A percentile compares a stretch with the other conserved stretches of the same genome.
phyloP scores from a whole-genome alignment of 2,329 filamentous ascomycete species.

The Colletotrichum ledebouriae region DNA sequence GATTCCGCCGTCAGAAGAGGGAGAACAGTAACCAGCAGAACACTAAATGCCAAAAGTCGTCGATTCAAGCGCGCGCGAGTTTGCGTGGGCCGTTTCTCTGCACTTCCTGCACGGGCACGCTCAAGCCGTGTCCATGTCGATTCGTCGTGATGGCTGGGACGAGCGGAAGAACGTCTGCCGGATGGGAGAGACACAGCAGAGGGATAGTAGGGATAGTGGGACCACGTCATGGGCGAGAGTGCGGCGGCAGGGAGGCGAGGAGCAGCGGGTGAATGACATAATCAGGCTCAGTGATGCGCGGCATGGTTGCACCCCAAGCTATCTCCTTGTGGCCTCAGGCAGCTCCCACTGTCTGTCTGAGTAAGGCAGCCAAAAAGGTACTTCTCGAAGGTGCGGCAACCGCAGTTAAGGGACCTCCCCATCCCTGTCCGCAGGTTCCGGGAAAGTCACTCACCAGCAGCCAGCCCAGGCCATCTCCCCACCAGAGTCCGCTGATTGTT shows the following conservation, averaged over 20 bases:
- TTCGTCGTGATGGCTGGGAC: slow-evolving; percentile 13
- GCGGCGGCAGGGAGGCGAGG: not conserved
- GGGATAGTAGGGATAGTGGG: slow-evolving; percentile 1
- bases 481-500: not conserved
- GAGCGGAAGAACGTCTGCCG: not conserved
- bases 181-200: not conserved
- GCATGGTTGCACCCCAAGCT: too few species aligned
- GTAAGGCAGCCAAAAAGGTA: not conserved
- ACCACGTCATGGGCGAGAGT: slow-evolving; percentile 10
- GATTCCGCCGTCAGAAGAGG: not conserved
- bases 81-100: not conserved
- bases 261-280: slow-evolving; percentile 37
- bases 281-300: slow-evolving; percentile 8
- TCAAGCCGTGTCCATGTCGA: slow-evolving; percentile 8
- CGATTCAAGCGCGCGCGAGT: slow-evolving; percentile 11
- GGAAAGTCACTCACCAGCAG: slow-evolving; percentile 17
- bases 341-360: not conserved
- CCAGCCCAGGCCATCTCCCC: not conserved
- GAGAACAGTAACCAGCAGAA: not conserved
- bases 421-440: slow-evolving; percentile 35
- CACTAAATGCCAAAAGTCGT: not conserved
- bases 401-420: slow-evolving; percentile 13
- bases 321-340: slow-evolving; percentile 17
- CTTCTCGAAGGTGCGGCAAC: slow-evolving; percentile 2
- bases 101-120: slow-evolving; percentile 9